Evolutionary conservation across 73 alveolate genomes (phyloP).

Genomic region (Symbiodinium pilosum): DNA sequence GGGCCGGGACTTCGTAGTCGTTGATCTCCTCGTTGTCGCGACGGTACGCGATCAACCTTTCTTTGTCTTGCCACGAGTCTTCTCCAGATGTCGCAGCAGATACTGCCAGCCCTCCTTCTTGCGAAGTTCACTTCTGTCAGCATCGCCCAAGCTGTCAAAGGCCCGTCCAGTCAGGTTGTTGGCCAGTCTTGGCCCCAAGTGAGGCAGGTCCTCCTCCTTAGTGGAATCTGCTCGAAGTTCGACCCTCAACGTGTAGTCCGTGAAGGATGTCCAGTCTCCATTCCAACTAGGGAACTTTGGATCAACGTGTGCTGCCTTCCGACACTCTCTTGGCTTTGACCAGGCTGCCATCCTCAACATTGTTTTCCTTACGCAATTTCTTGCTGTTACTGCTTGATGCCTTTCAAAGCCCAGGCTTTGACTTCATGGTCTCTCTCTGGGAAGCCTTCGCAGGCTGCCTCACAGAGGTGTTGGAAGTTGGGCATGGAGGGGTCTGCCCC

Average conservation of each 20-base stretch:
- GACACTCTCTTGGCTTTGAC: background rate
- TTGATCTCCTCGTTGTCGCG: background rate
- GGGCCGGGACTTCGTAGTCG: background rate
- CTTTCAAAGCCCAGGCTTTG: slow-evolving; percentile 15
- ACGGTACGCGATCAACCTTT: background rate
- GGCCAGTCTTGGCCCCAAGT: background rate
- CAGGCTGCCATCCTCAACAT: background rate
- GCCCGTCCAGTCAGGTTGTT: background rate
- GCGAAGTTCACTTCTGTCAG: background rate
- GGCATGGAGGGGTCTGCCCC: slow-evolving; percentile 32
- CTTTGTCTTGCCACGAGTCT: background rate
- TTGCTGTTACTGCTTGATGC: slow-evolving; percentile 22
- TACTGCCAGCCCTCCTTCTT: slow-evolving; percentile 13
- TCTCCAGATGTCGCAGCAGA: background rate
- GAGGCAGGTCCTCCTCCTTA: background rate
- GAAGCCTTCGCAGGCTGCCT: slow-evolving; percentile 36
- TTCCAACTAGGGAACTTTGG: background rate
- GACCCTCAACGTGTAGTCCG: background rate
- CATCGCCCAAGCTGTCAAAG: background rate
- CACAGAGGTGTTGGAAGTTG: background rate
- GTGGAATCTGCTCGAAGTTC: background rate
- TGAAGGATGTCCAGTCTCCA: background rate
- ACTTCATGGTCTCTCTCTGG: slow-evolving; percentile 5
- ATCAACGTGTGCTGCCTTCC: no score
- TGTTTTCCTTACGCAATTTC: background rate